These are phyloP conservation scores for Psilocybe azurescens DNA, from an alignment of 768 basidiomycete genomes.

Conservation along the genomic window DNA sequence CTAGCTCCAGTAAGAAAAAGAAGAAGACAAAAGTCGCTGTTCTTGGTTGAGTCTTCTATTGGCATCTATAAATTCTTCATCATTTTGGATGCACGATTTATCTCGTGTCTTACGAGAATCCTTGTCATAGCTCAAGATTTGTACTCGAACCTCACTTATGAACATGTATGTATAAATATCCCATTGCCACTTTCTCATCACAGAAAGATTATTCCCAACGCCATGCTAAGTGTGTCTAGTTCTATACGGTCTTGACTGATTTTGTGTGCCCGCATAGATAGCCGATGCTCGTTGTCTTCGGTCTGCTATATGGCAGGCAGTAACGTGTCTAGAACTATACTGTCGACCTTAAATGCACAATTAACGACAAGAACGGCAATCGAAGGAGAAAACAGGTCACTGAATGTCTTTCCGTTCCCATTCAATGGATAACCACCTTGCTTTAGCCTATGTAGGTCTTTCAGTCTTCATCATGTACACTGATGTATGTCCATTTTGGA, in stretches of 20 bases:
- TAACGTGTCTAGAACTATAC: not conserved
- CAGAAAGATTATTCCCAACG: slow-evolving; percentile 3
- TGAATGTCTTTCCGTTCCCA: no score
- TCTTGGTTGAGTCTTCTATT: slow-evolving; percentile 57
- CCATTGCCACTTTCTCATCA: not conserved
- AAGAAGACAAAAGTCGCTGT: slow-evolving; percentile 74
- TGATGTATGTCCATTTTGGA: no score
- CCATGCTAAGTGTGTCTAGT: slow-evolving; percentile 27
- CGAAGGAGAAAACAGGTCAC: no score
- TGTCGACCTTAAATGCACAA: not conserved
- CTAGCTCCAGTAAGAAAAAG: slow-evolving; percentile 76
- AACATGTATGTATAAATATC: slow-evolving; percentile 24
- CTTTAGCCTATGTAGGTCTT: no score
- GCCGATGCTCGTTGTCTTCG: not conserved
- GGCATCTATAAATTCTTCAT: slow-evolving; percentile 15
- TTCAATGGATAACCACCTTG: no score
- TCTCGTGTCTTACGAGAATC: slow-evolving; percentile 4
- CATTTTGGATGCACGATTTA: slow-evolving; percentile 11
- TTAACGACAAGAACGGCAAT: no score
- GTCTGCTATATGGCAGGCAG: not conserved
- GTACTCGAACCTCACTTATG: slow-evolving; percentile 14
- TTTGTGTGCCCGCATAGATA: slow-evolving; percentile 19
- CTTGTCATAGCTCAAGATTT: slow-evolving; percentile 14
- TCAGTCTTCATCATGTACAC: no score
- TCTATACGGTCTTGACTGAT: slow-evolving; percentile 26